A percentile compares a stretch with the other conserved stretches of the same genome.
Evolutionary conservation across 148 eudicot species (phyloP).

Genomic region (Amaranthus cruentus): DNA sequence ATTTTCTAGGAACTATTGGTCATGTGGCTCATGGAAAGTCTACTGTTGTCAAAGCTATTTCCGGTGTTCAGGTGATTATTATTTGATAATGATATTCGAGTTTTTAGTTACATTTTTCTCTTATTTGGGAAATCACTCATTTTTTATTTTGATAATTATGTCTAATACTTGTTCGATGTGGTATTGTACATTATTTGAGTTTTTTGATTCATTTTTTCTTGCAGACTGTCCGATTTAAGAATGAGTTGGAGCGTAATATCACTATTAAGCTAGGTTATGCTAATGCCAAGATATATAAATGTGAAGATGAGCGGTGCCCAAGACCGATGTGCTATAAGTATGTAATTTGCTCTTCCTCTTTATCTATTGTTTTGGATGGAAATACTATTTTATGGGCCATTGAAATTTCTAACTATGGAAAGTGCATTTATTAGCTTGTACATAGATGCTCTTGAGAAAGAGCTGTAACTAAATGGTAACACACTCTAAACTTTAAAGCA

Average conservation of each 20-base stretch:
- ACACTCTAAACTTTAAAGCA: too few species aligned
- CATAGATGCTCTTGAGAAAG: too few species aligned
- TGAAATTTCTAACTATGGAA: too few species aligned
- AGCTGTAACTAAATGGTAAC: too few species aligned
- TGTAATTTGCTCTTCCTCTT: slow-evolving; percentile 4
- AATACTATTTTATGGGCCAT: too few species aligned
- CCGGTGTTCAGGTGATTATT: slow-evolving; percentile 78
- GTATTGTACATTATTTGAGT: not conserved
- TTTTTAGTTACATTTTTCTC: too few species aligned
- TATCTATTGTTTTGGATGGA: too few species aligned
- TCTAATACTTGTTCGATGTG: not conserved
- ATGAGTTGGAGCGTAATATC: slow-evolving; percentile 95
- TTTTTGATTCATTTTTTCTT: slow-evolving; percentile 7
- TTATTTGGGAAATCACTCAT: too few species aligned
- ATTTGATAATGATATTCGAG: not conserved
- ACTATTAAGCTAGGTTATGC: slow-evolving; percentile 99
- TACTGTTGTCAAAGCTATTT: slow-evolving; percentile 94
- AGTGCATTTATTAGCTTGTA: too few species aligned
- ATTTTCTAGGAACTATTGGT: slow-evolving; percentile 77
- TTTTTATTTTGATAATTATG: too few species aligned
- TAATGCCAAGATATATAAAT: slow-evolving; percentile 92
- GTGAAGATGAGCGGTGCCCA: slow-evolving; percentile 93
- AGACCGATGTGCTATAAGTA: slow-evolving; percentile 93
- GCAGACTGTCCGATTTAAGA: slow-evolving; percentile 97
- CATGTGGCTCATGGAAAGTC: slow-evolving; percentile 99